Evolutionary conservation across 495 filamentous ascomycete species (phyloP).

Genomic region (Geopyxis carbonaria): DNA sequence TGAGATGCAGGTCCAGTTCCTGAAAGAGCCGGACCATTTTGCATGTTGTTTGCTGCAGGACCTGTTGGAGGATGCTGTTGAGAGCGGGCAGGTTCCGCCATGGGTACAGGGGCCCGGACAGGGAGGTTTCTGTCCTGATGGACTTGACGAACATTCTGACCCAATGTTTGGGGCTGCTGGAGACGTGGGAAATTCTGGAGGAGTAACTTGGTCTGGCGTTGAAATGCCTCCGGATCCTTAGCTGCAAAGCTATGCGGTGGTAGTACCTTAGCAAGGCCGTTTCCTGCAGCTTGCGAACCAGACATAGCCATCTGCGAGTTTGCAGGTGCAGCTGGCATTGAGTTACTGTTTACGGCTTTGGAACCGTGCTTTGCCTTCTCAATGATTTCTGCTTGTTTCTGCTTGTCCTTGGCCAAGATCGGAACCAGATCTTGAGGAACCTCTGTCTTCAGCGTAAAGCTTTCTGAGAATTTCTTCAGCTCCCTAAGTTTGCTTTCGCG

Average conservation of each 20-base stretch:
- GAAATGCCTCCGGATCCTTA: conserved; percentile 17
- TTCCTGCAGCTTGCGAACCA: neutral
- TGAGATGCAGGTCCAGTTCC: conserved; percentile 10
- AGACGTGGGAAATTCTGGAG: conserved; percentile 7
- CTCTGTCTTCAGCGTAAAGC: conserved; percentile 80
- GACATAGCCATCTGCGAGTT: conserved; percentile 16
- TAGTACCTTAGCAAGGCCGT: conserved; percentile 5
- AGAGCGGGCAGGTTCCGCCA: conserved; percentile 20
- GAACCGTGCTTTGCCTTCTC: conserved; percentile 56
- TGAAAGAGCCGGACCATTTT: conserved; percentile 14
- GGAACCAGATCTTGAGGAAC: conserved; percentile 83
- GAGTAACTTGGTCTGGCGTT: conserved; percentile 4
- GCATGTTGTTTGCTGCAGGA: conserved; percentile 17
- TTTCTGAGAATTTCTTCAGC: conserved; percentile 82
- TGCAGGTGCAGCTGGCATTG: conserved; percentile 8
- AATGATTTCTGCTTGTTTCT: conserved; percentile 82
- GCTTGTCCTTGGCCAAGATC: conserved; percentile 87
- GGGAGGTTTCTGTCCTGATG: conserved; percentile 14
- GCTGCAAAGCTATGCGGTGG: conserved; percentile 21
- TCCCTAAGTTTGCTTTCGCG: conserved; percentile 84
- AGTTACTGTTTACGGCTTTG: conserved; percentile 34
- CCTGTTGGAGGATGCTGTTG: conserved; percentile 16
- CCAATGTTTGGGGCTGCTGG: neutral
- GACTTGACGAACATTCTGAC: conserved; percentile 2
- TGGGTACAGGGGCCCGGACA: conserved; percentile 16